phyloP scores from a whole-genome alignment of 2,329 filamentous ascomycete genomes.

The Nemania bipapillata region DNA sequence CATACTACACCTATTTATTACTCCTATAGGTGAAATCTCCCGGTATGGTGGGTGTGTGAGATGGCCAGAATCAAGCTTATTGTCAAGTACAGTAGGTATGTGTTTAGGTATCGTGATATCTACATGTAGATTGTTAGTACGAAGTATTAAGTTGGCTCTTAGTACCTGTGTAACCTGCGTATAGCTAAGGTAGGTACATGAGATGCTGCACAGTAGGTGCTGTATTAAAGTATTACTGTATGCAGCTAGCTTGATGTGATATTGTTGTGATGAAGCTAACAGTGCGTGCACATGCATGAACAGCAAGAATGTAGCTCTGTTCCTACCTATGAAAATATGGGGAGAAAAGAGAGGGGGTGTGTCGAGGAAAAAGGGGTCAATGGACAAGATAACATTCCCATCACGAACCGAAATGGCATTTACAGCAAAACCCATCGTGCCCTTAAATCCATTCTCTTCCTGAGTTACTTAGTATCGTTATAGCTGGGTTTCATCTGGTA shows the following conservation, averaged over 20 bases:
- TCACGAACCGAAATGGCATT: slow-evolving; percentile 45
- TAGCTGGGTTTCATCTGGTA: slow-evolving; percentile 21
- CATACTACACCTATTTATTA: background rate
- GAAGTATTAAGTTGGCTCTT: background rate
- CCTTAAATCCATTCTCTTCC: background rate
- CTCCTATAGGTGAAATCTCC: background rate
- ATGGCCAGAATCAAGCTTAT: background rate
- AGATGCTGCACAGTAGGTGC: too few relatives aligned
- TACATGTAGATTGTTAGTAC: background rate
- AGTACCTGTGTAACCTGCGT: too few relatives aligned
- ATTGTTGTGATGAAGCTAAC: background rate
- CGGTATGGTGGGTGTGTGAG: background rate
- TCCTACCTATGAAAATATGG: background rate
- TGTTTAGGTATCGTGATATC: background rate
- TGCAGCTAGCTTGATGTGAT: slow-evolving; percentile 15
- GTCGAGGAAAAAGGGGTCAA: slow-evolving; percentile 22
- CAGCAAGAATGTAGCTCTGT: background rate
- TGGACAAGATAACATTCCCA: slow-evolving; percentile 45
- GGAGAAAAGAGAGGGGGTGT: slow-evolving; percentile 15
- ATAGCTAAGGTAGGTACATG: too few relatives aligned
- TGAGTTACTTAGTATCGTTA: background rate
- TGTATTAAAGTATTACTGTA: slow-evolving; percentile 5
- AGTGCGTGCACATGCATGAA: slow-evolving; percentile 8
- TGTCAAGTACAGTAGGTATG: too few relatives aligned
- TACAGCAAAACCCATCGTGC: slow-evolving; percentile 42